Evolutionary conservation across 2,329 filamentous ascomycete genomes (phyloP), one percentile per base, ranked within the genome.

Genomic region (Fusarium denticulatum): DNA sequence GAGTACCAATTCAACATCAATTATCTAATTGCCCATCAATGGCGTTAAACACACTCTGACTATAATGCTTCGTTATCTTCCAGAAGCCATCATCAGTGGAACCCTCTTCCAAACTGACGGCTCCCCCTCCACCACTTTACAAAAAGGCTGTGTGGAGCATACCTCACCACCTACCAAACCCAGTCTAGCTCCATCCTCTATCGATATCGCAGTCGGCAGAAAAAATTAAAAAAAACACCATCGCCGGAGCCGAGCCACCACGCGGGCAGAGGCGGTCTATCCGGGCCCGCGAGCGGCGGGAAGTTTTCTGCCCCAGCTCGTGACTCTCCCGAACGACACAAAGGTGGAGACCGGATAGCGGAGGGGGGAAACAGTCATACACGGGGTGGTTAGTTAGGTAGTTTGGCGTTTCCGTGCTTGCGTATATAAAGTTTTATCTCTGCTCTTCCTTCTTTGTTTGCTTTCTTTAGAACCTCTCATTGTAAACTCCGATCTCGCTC

Each of bases 181-280:
- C 7, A 67, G 62, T 24, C 12, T 72, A 61, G 53, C 49, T 50
- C 34, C 13, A 8, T 46, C 10, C 18, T 24, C 15, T 47, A 57
- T 55, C 50, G 26, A 55, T 55, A 55, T 55, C 32, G 24, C 24
- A 26, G 14, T 36, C 18, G n/a, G 47, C 30, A 36, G 47, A 50
- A 50, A 52, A 32, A 30, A 30, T 30, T 11, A 10, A 37, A 30
- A 39, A 55, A 36, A 55, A 53, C 43, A 60, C 40, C 46, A 59
- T 69, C 69, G 55, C 72, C 71, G 71, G 71, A 69, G 69, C 75
- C 76, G 76, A 76, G 63, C 56, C 53, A 50, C 69, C 66, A 73
- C 49, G 76, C 75, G 76, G 76, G 76, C 75, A 78, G 76, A 74
- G 75, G 60, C 76, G 76, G 76, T 72, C 73, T 78, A 76, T 61